Percentiles rank a stretch among this genome's conserved stretches.
These are phyloP conservation scores for Candida sanyaensis DNA, from an alignment of 1,139 yeast genomes.

Conservation along the genomic window DNA sequence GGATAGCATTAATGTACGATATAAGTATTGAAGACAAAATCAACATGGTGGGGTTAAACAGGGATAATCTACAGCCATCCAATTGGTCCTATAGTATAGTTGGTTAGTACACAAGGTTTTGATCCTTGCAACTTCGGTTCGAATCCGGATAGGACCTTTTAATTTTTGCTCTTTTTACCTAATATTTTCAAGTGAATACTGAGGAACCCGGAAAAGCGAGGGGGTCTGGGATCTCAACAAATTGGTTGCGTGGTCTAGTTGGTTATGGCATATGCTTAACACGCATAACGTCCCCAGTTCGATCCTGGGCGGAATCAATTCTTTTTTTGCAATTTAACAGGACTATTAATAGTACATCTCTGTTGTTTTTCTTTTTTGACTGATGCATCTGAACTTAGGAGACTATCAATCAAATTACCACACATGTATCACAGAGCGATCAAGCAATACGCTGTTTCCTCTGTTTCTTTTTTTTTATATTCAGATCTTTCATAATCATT, in stretches of 20 bases:
- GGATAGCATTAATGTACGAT: too few species aligned
- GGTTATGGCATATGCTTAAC: slow-evolving; percentile 99
- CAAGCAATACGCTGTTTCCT: too few species aligned
- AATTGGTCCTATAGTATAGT: neutral
- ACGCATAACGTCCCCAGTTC: slow-evolving; percentile 99
- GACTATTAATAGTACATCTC: too few species aligned
- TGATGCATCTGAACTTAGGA: too few species aligned
- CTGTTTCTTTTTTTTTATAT: too few species aligned
- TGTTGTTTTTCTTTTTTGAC: too few species aligned
- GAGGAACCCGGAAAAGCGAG: too few species aligned
- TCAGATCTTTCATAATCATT: too few species aligned
- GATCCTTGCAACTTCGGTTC: neutral
- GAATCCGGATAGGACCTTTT: neutral
- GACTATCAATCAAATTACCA: too few species aligned
- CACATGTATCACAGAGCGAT: too few species aligned
- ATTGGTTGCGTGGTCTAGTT: slow-evolving; percentile 82
- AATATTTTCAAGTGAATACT: too few species aligned
- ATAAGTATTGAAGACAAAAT: too few species aligned
- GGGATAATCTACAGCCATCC: neutral
- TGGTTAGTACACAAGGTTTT: neutral
- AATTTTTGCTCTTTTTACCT: neutral
- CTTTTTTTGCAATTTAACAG: slow-evolving; percentile 16
- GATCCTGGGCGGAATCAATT: slow-evolving; percentile 98
- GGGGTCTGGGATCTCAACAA: neutral
- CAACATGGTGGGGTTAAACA: neutral